Base-by-base conservation (phyloP, 345 rosid genomes). In the Eucalyptus cloeziana region DNA sequence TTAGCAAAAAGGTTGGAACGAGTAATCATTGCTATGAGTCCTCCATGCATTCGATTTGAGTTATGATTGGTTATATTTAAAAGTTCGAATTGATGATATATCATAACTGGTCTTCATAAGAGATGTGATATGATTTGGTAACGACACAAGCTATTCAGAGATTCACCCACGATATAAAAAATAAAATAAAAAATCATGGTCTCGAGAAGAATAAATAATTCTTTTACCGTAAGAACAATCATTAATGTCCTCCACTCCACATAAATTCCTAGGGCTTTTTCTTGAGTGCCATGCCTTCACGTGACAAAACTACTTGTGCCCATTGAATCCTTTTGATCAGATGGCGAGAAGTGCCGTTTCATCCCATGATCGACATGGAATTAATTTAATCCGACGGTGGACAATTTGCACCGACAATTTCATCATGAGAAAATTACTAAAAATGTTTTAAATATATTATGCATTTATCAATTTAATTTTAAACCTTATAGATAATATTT, bases 101-200 rank as follows among this genome's bases (percentile, higher is more conserved):
- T 56, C 30, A 2, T 56, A 4, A 56, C 0, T 9, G 62, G 30
- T 56, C 13, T 52, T 52, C 6, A 24, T 24, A 9, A 56, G 6
- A 56, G 3, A 56, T 56, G 30, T 3, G 6, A 56, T 24, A 56
- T 56, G 30, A 22, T 56, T 56, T 56, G 62, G 4, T 4, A 56
- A 56, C 0, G 30, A 24, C 13, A 56, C 6, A 24, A 24, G 21
- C 3, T 56, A 1, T 0, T 10, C 0, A 6, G 8, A 51, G 52
- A 51, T 51, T 51, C 54, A 51, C 8, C 8, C 54, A 51, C 8
- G 7, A 51, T 7, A 50, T 50, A 15, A 51, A 52, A 6, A 17
- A 22, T 9, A 9, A 49, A 49, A 49, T 9, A 52, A 52, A 52
- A 52, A 52, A 19, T 52, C 58, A 52, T 52, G 25, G 1, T 52